phyloP scores from a whole-genome alignment of 345 rosid genomes.

The Heritiera fomes region DNA sequence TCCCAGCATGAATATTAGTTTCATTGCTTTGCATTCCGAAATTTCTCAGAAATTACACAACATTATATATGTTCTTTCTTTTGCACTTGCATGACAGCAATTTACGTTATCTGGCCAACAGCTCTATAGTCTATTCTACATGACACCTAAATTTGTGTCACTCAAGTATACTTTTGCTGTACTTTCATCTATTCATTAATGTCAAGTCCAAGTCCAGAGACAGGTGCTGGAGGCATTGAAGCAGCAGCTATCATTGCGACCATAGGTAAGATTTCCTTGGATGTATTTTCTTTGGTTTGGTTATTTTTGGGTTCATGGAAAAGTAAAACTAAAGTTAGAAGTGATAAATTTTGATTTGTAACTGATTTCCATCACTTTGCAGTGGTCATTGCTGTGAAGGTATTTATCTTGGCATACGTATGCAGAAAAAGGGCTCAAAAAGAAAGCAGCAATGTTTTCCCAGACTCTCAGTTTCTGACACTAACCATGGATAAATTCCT shows the following conservation, averaged over 20 bases:
- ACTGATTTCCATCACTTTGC: neutral
- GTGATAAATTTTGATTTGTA: neutral
- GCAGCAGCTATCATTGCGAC: neutral
- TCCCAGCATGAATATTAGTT: neutral
- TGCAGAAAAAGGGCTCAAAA: neutral
- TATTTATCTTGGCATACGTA: neutral
- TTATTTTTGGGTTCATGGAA: neutral
- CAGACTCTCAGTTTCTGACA: neutral
- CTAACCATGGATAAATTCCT: slow-evolving; percentile 18
- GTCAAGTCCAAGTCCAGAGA: neutral
- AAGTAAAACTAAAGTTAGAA: neutral
- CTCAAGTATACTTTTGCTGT: neutral
- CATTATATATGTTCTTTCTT: neutral
- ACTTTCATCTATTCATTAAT: neutral
- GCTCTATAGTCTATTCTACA: neutral
- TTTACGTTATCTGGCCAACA: neutral
- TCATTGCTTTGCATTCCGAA: neutral
- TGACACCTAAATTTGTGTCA: neutral
- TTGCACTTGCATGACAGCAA: neutral
- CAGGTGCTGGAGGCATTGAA: neutral
- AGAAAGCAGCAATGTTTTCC: slow-evolving; percentile 1
- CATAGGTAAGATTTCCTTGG: slow-evolving; percentile 15
- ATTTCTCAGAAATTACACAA: neutral
- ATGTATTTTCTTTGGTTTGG: neutral
- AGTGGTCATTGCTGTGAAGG: neutral